A percentile compares a stretch with the other conserved stretches of the same genome.
Conservation (phyloP, 108 stramenopile species). For the Cylindrotheca closterium region DNA sequence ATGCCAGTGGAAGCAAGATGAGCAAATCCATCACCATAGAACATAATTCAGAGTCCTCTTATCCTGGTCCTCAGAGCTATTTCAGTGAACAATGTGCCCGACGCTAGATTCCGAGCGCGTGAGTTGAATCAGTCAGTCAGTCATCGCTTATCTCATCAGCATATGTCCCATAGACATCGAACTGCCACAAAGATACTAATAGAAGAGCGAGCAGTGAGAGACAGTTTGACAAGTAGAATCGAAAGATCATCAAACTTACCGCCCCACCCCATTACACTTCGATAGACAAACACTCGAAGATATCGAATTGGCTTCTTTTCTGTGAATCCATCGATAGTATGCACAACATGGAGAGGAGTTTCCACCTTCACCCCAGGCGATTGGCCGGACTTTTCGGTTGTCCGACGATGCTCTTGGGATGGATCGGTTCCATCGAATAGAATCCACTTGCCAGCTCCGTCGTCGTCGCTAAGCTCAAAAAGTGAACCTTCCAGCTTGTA, state of each 20-base stretch:
- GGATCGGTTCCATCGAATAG: slow-evolving; percentile 19
- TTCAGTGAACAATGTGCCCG: too few relatives aligned
- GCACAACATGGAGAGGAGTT: slow-evolving; percentile 63
- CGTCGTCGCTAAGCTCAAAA: slow-evolving; percentile 3
- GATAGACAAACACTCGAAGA: slow-evolving; percentile 54
- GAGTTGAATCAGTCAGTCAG: too few relatives aligned
- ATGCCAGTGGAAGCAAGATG: too few relatives aligned
- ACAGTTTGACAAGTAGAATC: too few relatives aligned
- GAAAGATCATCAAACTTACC: neutral
- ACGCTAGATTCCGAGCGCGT: too few relatives aligned
- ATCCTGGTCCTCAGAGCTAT: too few relatives aligned
- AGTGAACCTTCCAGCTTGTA: slow-evolving; percentile 56
- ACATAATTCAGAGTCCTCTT: too few relatives aligned
- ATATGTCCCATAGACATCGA: slow-evolving; percentile 58
- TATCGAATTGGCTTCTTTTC: slow-evolving; percentile 35
- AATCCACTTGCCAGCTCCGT: slow-evolving; percentile 13
- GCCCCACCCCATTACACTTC: slow-evolving; percentile 64
- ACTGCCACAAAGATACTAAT: slow-evolving; percentile 67
- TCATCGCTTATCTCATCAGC: neutral
- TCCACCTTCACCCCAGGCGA: slow-evolving; percentile 62
- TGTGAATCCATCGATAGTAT: slow-evolving; percentile 35
- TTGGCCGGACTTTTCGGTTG: slow-evolving; percentile 38
- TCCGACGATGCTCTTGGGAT: slow-evolving; percentile 6
- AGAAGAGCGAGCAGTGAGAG: too few relatives aligned
- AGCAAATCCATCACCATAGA: too few relatives aligned